phyloP scores from a whole-genome alignment of 441 rosid genomes.

The Arabidopsis lyrata region DNA sequence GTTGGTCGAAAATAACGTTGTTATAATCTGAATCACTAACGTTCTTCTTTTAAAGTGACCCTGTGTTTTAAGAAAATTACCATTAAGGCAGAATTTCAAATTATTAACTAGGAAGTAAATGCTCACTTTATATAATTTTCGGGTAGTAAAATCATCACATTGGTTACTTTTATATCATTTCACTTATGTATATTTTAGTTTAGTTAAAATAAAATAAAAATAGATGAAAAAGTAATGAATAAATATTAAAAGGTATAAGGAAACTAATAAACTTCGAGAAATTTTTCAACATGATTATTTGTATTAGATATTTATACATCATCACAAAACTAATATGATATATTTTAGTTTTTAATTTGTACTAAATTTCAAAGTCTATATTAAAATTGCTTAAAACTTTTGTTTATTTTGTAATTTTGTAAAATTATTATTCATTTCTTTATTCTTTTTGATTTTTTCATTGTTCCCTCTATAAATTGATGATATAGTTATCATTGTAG shows the following conservation, averaged over 20 bases:
- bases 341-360: too few relatives aligned
- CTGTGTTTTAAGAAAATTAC: conserved; percentile 1
- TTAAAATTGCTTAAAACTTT: background rate
- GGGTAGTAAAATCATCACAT: background rate
- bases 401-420: background rate
- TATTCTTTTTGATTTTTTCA: too few relatives aligned
- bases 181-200: background rate
- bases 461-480: background rate
- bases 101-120: too few relatives aligned
- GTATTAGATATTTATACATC: too few relatives aligned
- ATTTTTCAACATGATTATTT: too few relatives aligned
- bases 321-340: background rate
- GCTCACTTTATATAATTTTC: too few relatives aligned
- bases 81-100: background rate
- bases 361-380: too few relatives aligned
- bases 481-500: background rate
- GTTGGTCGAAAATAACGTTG: conserved; percentile 21
- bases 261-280: too few relatives aligned
- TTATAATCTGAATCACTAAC: conserved; percentile 10
- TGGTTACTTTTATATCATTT: background rate
- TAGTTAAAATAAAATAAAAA: too few relatives aligned
- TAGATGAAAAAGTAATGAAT: too few relatives aligned
- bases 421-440: background rate
- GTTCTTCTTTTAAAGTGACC: conserved; percentile 11
- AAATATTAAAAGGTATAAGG: too few relatives aligned